Evolutionary conservation across 2,329 filamentous ascomycete genomes (phyloP).

Genomic region (Atkinsonella hypoxylon): DNA sequence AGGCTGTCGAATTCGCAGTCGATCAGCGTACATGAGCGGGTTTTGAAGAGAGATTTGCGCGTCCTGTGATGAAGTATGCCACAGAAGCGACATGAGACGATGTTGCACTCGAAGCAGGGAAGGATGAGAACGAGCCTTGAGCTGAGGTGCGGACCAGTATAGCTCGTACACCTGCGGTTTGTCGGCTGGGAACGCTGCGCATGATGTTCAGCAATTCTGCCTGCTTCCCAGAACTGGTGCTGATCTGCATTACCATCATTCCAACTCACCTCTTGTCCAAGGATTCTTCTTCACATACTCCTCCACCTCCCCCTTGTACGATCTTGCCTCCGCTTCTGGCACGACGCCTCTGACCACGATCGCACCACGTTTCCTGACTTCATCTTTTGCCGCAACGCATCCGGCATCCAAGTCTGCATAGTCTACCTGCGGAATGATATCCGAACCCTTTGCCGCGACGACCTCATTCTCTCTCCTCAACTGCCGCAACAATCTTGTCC

Average conservation of each 20-base stretch:
- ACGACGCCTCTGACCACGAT: conserved; percentile 56
- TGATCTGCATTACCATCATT: too few relatives aligned
- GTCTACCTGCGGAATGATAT: conserved; percentile 40
- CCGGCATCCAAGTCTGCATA: conserved; percentile 32
- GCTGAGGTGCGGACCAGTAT: conserved; percentile 61
- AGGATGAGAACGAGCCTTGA: conserved; percentile 54
- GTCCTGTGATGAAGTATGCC: conserved; percentile 37
- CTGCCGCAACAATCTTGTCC: conserved; percentile 33
- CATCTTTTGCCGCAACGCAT: conserved; percentile 24
- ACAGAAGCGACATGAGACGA: conserved; percentile 49
- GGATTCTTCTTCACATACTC: conserved; percentile 55
- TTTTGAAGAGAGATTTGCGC: conserved; percentile 37
- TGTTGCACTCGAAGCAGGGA: conserved; percentile 49
- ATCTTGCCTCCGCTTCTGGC: conserved; percentile 47
- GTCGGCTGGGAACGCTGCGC: conserved; percentile 49
- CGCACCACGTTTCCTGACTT: conserved; percentile 48
- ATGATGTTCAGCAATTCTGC: not conserved
- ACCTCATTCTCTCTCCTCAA: conserved; percentile 35
- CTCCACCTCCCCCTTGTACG: conserved; percentile 52
- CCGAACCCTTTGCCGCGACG: conserved; percentile 31
- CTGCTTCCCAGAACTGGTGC: not conserved
- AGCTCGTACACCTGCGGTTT: conserved; percentile 63
- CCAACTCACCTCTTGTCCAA: conserved; percentile 34
- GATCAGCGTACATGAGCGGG: conserved; percentile 58
- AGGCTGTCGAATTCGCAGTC: conserved; percentile 58